Evolutionary conservation across 495 filamentous ascomycete species (phyloP).

Genomic region (Neurospora sp.): DNA sequence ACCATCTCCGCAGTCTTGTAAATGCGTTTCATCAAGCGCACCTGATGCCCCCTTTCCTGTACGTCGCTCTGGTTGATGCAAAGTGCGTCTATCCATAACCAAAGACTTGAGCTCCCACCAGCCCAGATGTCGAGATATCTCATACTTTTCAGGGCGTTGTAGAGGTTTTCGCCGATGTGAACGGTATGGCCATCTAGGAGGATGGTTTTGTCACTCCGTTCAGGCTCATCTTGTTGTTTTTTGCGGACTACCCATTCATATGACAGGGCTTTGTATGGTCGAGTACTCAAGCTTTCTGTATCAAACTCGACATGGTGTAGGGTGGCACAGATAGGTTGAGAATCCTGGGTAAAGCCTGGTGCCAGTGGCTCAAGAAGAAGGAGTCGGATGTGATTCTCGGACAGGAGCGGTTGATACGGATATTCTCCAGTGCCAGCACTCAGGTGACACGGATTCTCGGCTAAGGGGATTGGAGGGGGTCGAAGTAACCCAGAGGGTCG

Average conservation of each 20-base stretch:
- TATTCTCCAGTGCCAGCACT: not conserved
- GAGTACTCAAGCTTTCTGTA: not conserved
- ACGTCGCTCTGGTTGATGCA: conserved; percentile 3
- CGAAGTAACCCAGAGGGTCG: not conserved
- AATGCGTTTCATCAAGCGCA: not conserved
- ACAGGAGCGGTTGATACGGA: not conserved
- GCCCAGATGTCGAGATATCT: too few species aligned
- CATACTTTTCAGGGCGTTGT: not conserved
- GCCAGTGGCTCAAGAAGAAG: not conserved
- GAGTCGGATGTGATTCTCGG: not conserved
- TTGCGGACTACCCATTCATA: too few species aligned
- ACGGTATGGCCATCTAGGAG: too few species aligned
- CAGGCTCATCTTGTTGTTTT: too few species aligned
- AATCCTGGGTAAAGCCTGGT: rapidly evolving
- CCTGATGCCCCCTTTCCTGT: not conserved
- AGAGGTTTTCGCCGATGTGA: too few species aligned
- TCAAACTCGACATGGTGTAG: not conserved
- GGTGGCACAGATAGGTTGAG: not conserved
- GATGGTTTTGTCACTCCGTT: too few species aligned
- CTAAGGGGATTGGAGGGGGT: not conserved
- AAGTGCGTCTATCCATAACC: not conserved
- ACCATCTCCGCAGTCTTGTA: not conserved
- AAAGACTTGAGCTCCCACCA: too few species aligned
- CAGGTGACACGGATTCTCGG: not conserved
- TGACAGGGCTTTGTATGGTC: not conserved